Evolutionary conservation across 2,329 filamentous ascomycete genomes (phyloP), one percentile per base, ranked within the genome.

Genomic region (Albifimbria verrucaria): DNA sequence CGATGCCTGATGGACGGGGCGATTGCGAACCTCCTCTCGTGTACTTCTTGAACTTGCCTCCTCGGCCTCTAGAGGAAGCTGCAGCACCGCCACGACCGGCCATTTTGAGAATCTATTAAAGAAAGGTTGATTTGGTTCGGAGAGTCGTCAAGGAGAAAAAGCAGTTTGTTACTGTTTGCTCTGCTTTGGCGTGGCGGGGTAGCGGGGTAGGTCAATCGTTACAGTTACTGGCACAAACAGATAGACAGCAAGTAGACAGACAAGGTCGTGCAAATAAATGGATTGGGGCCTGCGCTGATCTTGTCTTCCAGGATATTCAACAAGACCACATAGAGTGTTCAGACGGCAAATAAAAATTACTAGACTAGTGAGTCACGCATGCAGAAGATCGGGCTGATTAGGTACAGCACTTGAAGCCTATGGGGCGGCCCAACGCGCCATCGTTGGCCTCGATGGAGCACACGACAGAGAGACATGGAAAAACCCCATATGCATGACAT

Each of bases 41-140:
- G 62, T 88, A 91, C 79, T 97, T 97, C 77, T 86, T 89, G 73
- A 93, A 96, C 77, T 97, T 97, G 74, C 92, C 91, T 65, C 89
- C 92, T 68, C 92, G 89, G 63, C 90, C 92, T 69, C 91, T 82
- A 59, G 87, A 79, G 70, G 70, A 77, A 41, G 71, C 64, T 58
- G 76, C 77, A 43, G 78, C 72, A 50, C 70, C 67, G 54, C 69
- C 68, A 4, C 32, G 32, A 57, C 71, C 70, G 67, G 77, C 69
- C 80, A 83, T 80, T 49, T 63, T 74, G 65, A 54, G 46, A 24
- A 44, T 52, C 49, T 39, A 39, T 36, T 52, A 24, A 4, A n/a
- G 66, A 68, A 63, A 61, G n/a, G n/a, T n/a, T n/a, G n/a, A n/a
- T n/a, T n/a, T n/a, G n/a, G n/a, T n/a, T n/a, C n/a, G n/a, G n/a